Base-by-base conservation (phyloP, 2,329 filamentous ascomycete species). In the Exophiala alcalophila region DNA sequence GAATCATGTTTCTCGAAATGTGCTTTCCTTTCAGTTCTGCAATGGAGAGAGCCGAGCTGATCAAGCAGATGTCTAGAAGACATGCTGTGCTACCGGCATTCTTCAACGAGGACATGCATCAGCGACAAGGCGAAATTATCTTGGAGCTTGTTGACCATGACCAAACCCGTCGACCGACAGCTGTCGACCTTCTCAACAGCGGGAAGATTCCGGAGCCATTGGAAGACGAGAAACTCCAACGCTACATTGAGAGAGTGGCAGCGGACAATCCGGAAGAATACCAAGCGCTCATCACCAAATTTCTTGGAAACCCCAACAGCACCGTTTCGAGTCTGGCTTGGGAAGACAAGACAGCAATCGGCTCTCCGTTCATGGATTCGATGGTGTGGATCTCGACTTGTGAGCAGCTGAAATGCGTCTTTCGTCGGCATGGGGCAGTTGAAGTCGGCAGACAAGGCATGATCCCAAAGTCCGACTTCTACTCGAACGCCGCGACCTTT, bases 1-100 rank as follows among this genome's bases (percentile, higher is more conserved):
- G 92, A 0, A 86, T 98, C 51, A 97, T 98, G 44, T 94, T 98
- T 67, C 97, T 96, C 55, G 92, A 98, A 65, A 98, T 98, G 92
- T 94, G 86, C 59, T 72, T 78, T 53, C 68, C 74, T 3, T 65
- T 83, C 30, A 68, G 69, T 12, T 83, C 80, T 1, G 72, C 68
- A 2, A 83, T 82, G 76, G 81, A 84, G 58, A 70, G 80, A 27
- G 75, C 77, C 48, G 67, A 74, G 27, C 73, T 90, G 3, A 72
- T 96, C 19, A 30, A 44, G 12, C 43, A 33, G 11, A 35, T 54
- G 76, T 40, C 73, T 96, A 28, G 78, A 87, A 31, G 75, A 81
- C 53, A 77, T 79, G 9, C 88, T 26, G 65, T 69, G 4, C 72
- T 97, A 19, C 91, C 92, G 1, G 56, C 71, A 0, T 82, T 86